A percentile compares a stretch with the other conserved stretches of the same genome.
phyloP scores from a whole-genome alignment of 805 yeast genomes.

The Teunomyces tritomae region DNA sequence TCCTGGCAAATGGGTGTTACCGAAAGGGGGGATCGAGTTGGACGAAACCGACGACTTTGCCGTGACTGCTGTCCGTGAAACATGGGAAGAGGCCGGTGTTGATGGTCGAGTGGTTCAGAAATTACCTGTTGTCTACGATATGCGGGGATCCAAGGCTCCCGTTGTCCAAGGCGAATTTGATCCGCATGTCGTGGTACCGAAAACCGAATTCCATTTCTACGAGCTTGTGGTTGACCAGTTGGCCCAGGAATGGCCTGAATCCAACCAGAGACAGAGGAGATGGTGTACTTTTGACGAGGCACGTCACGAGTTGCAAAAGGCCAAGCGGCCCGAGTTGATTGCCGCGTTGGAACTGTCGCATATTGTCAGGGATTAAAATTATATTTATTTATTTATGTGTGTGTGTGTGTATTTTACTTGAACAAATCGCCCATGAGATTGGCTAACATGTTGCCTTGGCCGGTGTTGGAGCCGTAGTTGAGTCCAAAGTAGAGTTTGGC shows the following conservation, averaged over 20 bases:
- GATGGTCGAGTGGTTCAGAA: slow-evolving; percentile 56
- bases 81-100: slow-evolving; percentile 98
- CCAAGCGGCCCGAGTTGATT: slow-evolving; percentile 66
- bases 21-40: slow-evolving; percentile 91
- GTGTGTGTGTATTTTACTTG: slow-evolving; percentile 19
- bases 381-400: no score
- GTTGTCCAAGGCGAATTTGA: slow-evolving; percentile 32
- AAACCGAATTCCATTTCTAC: slow-evolving; percentile 85
- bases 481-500: slow-evolving; percentile 66
- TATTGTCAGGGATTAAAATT: slow-evolving; percentile 39
- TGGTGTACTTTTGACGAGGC: slow-evolving; percentile 79
- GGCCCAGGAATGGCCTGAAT: slow-evolving; percentile 75
- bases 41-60: slow-evolving; percentile 62
- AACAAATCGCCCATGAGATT: slow-evolving; percentile 64
- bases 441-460: slow-evolving; percentile 44
- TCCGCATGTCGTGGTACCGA: slow-evolving; percentile 50
- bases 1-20: slow-evolving; percentile 77
- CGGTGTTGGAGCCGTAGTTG: slow-evolving; percentile 37
- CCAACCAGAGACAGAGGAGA: slow-evolving; percentile 53
- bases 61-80: slow-evolving; percentile 74
- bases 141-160: slow-evolving; percentile 40
- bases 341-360: slow-evolving; percentile 60
- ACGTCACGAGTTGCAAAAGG: slow-evolving; percentile 50
- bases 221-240: slow-evolving; percentile 65
- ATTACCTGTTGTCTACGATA: slow-evolving; percentile 68